A percentile compares a stretch with the other conserved stretches of the same genome.
Evolutionary conservation across 768 basidiomycete species (phyloP).

Genomic region (Macrolepiota dolichaula): DNA sequence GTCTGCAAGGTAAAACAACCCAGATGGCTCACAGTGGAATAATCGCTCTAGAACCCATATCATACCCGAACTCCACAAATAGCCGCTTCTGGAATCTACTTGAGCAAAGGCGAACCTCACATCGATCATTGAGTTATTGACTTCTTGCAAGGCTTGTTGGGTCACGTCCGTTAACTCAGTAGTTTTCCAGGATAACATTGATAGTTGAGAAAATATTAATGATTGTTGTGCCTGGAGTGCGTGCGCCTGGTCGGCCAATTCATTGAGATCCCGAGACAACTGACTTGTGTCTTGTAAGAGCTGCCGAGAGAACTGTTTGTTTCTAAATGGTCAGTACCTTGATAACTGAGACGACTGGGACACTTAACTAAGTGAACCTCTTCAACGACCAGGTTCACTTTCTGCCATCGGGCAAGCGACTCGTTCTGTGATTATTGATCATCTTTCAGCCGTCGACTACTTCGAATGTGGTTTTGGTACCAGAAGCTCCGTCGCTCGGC

Average conservation of each 20-base stretch:
- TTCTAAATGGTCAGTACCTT: background rate
- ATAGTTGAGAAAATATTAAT: conserved; percentile 4
- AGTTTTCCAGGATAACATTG: conserved; percentile 1
- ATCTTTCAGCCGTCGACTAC: background rate
- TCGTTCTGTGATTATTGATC: background rate
- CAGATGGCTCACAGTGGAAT: conserved; percentile 3
- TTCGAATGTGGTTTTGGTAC: background rate
- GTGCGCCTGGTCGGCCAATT: background rate
- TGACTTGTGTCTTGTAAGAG: background rate
- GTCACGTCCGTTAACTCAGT: conserved; percentile 1
- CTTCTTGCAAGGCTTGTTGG: background rate
- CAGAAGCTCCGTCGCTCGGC: background rate
- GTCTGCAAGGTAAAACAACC: background rate
- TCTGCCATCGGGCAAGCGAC: background rate
- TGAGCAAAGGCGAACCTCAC: background rate
- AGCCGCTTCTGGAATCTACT: background rate
- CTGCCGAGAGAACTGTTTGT: background rate
- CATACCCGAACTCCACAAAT: conserved; percentile 4
- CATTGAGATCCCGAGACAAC: background rate
- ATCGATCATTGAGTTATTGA: conserved; percentile 4
- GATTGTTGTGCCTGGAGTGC: conserved; percentile 7
- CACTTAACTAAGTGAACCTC: conserved; percentile 8
- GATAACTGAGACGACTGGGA: background rate
- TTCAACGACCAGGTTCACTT: background rate
- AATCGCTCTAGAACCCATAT: conserved; percentile 5